These are phyloP conservation scores for Leccinellum albellum DNA, from an alignment of 768 basidiomycete genomes.

Conservation along the genomic window DNA sequence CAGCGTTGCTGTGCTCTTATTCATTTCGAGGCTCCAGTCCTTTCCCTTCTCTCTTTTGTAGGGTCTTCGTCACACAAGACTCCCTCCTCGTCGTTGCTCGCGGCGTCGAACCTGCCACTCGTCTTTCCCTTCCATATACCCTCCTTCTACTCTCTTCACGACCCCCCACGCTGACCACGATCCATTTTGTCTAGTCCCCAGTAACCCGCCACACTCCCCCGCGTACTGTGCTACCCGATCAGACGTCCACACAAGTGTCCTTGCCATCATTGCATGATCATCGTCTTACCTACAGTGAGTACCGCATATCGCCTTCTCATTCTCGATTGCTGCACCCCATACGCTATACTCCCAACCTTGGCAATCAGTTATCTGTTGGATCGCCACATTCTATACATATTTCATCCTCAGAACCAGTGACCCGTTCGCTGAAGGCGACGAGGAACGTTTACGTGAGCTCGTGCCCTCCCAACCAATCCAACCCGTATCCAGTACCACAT, in stretches of 20 bases:
- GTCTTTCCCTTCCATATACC: slow-evolving; percentile 22
- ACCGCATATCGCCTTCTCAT: slow-evolving; percentile 1
- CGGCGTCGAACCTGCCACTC: slow-evolving; percentile 17
- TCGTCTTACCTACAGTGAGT: slow-evolving; percentile 38
- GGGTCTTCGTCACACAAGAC: slow-evolving; percentile 26
- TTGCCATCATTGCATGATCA: slow-evolving; percentile 40
- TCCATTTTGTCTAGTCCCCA: slow-evolving; percentile 27
- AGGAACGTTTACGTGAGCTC: neutral
- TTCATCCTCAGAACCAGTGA: slow-evolving; percentile 7
- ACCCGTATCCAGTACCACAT: neutral
- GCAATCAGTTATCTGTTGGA: neutral
- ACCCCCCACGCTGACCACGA: slow-evolving; percentile 40
- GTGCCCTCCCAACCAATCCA: neutral
- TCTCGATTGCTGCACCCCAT: slow-evolving; percentile 7
- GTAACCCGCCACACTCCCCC: slow-evolving; percentile 30
- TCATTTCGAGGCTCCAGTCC: slow-evolving; percentile 20
- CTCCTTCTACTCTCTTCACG: slow-evolving; percentile 24
- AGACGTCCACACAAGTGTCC: slow-evolving; percentile 38
- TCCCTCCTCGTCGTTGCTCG: slow-evolving; percentile 19
- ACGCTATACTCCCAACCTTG: slow-evolving; percentile 2
- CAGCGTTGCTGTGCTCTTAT: slow-evolving; percentile 32
- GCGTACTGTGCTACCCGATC: slow-evolving; percentile 29
- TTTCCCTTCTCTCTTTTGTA: slow-evolving; percentile 22
- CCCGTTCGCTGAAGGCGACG: slow-evolving; percentile 3
- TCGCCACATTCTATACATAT: slow-evolving; percentile 9